Evolutionary conservation across 1,139 yeast genomes (phyloP), one percentile per base, ranked within the genome.

Genomic region (Kodamaea fungicola): DNA sequence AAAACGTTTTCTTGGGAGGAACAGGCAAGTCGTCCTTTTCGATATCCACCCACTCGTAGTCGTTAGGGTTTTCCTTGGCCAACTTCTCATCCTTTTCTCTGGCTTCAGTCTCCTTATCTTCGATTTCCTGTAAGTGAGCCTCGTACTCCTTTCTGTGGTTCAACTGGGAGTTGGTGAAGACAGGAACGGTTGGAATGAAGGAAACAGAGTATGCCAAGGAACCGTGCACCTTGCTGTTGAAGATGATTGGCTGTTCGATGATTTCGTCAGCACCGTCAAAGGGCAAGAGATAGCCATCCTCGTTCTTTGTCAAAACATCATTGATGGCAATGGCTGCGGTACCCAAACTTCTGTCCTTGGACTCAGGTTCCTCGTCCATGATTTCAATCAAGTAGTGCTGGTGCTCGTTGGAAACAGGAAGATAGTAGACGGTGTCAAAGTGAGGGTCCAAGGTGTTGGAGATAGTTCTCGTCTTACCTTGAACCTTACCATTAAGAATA

Each of bases 331-430:
- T 57, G 23, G 77, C 73, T 31, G 76, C 70, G 5, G 75, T 60
- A 19, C 92, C 94, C 48, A 84, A 65, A 1, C 74, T 54, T 54
- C 89, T 73, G 55, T 83, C 89, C 41, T 77, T 73, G 19, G 76
- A 78, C 37, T 76, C 72, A 16, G 71, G 68, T 56, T 83, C 88
- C 38, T 76, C 80, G 59, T 84, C 92, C 74, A 76, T 73, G 34
- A 81, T 61, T 45, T 78, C 77, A 31, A 84, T 52, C 36, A 75
- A 62, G 40, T 80, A 59, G 46, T 71, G 78, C 57, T 82, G 87
- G 52, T 74, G 75, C 41, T 73, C 78, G 36, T 82, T 77, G n/a
- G 71, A 58, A 37, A 83, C 67, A 7, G 92, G 86, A 39, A 83
- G 56, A 54, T 74, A 83, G 35, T 70, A 64, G n/a, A 76, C 81